These are phyloP conservation scores for Saccharomyces eubayanus DNA, from an alignment of 805 yeast species.

Conservation along the genomic window DNA sequence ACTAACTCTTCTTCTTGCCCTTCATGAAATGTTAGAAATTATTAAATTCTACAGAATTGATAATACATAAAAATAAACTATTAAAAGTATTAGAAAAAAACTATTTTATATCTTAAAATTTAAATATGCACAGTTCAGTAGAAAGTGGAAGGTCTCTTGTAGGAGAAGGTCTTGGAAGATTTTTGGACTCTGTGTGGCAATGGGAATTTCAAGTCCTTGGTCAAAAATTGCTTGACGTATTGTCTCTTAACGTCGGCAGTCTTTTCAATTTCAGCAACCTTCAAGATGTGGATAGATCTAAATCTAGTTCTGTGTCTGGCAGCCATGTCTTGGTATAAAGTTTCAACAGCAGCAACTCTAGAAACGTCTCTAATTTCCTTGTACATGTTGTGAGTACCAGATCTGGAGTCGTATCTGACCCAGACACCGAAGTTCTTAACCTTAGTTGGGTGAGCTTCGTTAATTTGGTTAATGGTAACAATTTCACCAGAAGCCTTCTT, in stretches of 20 bases:
- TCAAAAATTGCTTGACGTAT: constrained; percentile 93
- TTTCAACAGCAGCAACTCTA: constrained; percentile 97
- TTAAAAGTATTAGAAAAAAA: constrained; percentile 9
- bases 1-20: not conserved
- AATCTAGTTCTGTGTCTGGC: constrained; percentile 99
- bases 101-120: not conserved
- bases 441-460: constrained; percentile 96
- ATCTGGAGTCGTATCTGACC: constrained; percentile 99
- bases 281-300: constrained; percentile 98
- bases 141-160: constrained; percentile 95
- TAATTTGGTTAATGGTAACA: constrained; percentile 82
- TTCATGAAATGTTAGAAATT: not conserved
- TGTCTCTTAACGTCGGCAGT: constrained; percentile 98
- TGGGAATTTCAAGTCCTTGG: constrained; percentile 98
- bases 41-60: constrained; percentile 22
- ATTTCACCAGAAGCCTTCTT: constrained; percentile 99
- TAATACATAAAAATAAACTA: constrained; percentile 17
- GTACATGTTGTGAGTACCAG: constrained; percentile 99
- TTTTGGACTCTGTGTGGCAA: constrained; percentile 98
- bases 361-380: constrained; percentile 99
- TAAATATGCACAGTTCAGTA: constrained; percentile 48
- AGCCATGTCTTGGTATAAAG: constrained; percentile 99
- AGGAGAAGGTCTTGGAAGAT: constrained; percentile 77
- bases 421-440: constrained; percentile 99
- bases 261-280: constrained; percentile 98